Evolutionary conservation across 495 filamentous ascomycete genomes (phyloP), one percentile per base, ranked within the genome.

Genomic region (Hyaloscypha variabilis): DNA sequence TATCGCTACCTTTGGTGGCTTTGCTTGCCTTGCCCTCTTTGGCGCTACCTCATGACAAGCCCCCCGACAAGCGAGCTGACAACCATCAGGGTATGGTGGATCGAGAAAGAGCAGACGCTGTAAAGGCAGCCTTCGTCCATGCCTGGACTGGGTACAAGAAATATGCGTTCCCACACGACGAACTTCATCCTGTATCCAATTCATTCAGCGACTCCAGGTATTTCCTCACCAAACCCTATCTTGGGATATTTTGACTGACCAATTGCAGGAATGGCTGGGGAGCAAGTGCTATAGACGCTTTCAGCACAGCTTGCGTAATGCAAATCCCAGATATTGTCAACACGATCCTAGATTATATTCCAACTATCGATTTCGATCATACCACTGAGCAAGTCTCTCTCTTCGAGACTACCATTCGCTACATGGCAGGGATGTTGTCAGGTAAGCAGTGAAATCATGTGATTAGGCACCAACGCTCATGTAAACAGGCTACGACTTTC

Each of bases 351-450:
- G 79, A 90, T 24, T 88, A 86, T 73, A 83, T 97, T 51, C 78
- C 83, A 0, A 80, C 73, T 0, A 85, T 96, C 67, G 79, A 97
- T 76, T 97, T 91, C 67, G 82, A 82, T 58, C 78, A 76, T 21
- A 89, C 90, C 4, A 62, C 71, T 1, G 75, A 74, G 8, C 78
- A 77, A 17, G 86, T 96, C 66, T 93, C 88, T 62, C 77, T 97
- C 30, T 97, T 97, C 65, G 92, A 97, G 76, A 97, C 92, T 2
- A 96, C 91, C 2, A 97, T 97, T 70, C 89, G 92, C 4, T 97
- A 96, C 68, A 78, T 96, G 3, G 92, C 81, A 19, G 93, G 93
- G 21, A 79, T 97, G 67, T 67, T 96, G 50, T 91, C 93, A 10
- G 79, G 82, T 83, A 68, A 69, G 69, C 42, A 51, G 17, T 53